Conservation (phyloP, 768 basidiomycete species). For the Strobilomyces dryophilus region DNA sequence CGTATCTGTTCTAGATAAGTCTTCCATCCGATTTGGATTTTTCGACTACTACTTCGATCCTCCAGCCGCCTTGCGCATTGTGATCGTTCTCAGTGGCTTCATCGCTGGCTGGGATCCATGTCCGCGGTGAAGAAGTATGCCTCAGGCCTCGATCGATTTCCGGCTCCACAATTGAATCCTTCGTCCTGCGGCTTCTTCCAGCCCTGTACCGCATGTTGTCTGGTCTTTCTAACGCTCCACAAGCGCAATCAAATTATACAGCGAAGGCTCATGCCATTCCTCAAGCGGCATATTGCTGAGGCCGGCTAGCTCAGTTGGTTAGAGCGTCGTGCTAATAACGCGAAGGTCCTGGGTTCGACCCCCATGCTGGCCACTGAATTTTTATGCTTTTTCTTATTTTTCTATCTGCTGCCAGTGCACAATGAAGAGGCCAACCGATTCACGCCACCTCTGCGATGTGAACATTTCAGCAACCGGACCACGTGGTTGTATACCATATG, state of each 20-base stretch:
- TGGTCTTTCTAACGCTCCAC: not conserved
- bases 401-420: not conserved
- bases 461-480: no score
- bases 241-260: not conserved
- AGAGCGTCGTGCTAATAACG: slow-evolving; percentile 34
- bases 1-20: no score
- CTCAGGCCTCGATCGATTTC: not conserved
- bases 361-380: slow-evolving; percentile 14
- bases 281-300: not conserved
- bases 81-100: not conserved
- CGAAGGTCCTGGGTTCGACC: slow-evolving; percentile 21
- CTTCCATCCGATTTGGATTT: no score
- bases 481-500: no score
- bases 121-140: not conserved
- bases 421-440: no score
- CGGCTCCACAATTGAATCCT: not conserved
- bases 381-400: not conserved
- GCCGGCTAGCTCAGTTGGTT: slow-evolving; percentile 34
- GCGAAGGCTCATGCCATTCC: not conserved
- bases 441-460: no score
- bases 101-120: not conserved
- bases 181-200: not conserved
- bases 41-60: no score
- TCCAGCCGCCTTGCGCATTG: no score
- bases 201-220: not conserved